A percentile compares a stretch with the other conserved stretches of the same genome.
phyloP scores from a whole-genome alignment of 148 eudicot genomes.

The Nepenthes mirabilis region DNA sequence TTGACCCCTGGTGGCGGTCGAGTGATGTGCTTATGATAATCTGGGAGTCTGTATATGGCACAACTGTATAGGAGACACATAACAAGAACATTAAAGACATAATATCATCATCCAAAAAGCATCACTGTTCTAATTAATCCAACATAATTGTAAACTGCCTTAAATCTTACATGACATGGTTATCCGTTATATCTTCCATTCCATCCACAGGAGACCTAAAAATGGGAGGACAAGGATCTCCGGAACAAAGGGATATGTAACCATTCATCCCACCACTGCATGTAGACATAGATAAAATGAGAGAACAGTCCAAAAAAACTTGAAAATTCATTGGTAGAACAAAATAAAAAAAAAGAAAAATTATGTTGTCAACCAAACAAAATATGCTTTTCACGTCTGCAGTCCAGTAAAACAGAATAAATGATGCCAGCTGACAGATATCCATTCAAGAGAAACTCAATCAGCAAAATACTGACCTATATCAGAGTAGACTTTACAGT shows the following conservation, averaged over 20 bases:
- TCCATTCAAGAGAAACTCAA: too few species aligned
- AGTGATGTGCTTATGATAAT: conserved; percentile 63
- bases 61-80: conserved; percentile 32
- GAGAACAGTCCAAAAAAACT: conserved; percentile 7
- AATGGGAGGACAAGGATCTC: conserved; percentile 91
- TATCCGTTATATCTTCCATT: conserved; percentile 80
- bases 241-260: conserved; percentile 77
- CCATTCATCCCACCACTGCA: conserved; percentile 99
- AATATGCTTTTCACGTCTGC: too few species aligned
- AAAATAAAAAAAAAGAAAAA: background rate
- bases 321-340: background rate
- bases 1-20: conserved; percentile 66
- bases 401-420: too few species aligned
- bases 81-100: background rate
- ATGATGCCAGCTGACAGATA: too few species aligned
- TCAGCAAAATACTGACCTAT: too few species aligned
- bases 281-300: conserved; percentile 29
- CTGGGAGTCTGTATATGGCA: conserved; percentile 83
- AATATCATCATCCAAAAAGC: background rate
- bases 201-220: conserved; percentile 77
- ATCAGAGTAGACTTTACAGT: too few species aligned
- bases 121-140: background rate
- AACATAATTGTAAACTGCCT: background rate
- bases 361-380: too few species aligned
- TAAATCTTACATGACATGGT: conserved; percentile 73